Evolutionary conservation across 192 early-diverging fungal genomes (phyloP).

Genomic region (Rhizophlyctis rosea): DNA sequence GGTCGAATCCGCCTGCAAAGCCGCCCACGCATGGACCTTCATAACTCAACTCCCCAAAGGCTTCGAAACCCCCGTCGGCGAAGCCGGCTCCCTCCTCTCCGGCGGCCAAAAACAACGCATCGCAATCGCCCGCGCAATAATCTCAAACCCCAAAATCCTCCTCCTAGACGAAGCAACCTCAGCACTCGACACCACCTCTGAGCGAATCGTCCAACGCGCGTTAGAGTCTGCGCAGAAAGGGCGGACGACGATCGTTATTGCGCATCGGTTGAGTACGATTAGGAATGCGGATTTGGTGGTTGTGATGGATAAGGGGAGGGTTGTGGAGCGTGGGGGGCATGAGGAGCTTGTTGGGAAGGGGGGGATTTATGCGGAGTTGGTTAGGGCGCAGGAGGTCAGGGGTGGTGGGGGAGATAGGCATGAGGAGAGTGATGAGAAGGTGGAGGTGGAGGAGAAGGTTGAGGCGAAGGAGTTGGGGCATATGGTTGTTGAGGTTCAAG

Average conservation of each 20-base stretch:
- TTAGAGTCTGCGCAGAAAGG: slow-evolving; percentile 33
- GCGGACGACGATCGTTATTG: slow-evolving; percentile 85
- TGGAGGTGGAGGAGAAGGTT: not conserved
- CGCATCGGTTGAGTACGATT: slow-evolving; percentile 84
- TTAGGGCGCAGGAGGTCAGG: slow-evolving; percentile 39
- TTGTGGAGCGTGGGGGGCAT: slow-evolving; percentile 73
- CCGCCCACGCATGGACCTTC: slow-evolving; percentile 78
- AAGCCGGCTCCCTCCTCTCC: slow-evolving; percentile 61
- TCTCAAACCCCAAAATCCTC: slow-evolving; percentile 78
- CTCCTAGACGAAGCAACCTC: slow-evolving; percentile 49
- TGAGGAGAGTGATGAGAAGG: slow-evolving; percentile 10
- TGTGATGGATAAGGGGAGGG: slow-evolving; percentile 51
- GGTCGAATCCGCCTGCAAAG: slow-evolving; percentile 44
- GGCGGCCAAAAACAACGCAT: slow-evolving; percentile 94
- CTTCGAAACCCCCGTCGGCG: slow-evolving; percentile 82
- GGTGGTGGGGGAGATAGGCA: not conserved
- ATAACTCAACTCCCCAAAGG: slow-evolving; percentile 77
- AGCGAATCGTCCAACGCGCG: slow-evolving; percentile 42
- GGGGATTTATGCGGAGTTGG: slow-evolving; percentile 59
- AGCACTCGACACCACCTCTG: slow-evolving; percentile 45
- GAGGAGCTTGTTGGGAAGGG: slow-evolving; percentile 60
- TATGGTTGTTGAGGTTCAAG: too few species aligned
- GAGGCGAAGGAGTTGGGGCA: slow-evolving; percentile 2
- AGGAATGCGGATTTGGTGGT: slow-evolving; percentile 77
- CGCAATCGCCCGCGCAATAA: slow-evolving; percentile 86